Evolutionary conservation across 2,329 filamentous ascomycete species (phyloP), one percentile per base, ranked within the genome.

Genomic region (Xylariales sp.): DNA sequence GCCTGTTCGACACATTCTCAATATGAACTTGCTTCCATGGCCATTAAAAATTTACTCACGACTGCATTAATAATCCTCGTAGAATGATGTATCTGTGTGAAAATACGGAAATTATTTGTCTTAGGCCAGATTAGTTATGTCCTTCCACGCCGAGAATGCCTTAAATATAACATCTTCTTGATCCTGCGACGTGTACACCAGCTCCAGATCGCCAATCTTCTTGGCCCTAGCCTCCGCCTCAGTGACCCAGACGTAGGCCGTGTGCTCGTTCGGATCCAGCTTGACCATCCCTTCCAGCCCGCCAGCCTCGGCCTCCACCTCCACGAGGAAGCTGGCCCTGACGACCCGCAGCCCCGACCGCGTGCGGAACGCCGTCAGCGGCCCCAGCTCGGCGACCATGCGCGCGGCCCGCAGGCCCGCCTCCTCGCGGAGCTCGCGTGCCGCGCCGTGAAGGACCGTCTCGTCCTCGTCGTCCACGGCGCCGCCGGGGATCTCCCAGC

Each of bases 401-500:
- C 30, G 16, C 14, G 33, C 42, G 8, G 49, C 49, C 11, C 33
- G 36, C 10, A 70, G 45, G 2, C 63, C 61, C 6, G 61, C 48
- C 52, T 70, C 66, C 47, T 70, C 66, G 49, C 49, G 58, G 6
- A 70, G 42, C 49, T 70, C 66, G 11, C 66, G 59, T 11, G 55
- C 61, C 3, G 54, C 55, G 5, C 50, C 56, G 40, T 65, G 52
- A 21, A 69, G 50, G 35, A 69, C 53, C 10, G 49, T 62, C 33
- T 43, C 34, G 40, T 69, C 66, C 5, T 58, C 55, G 12, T 43
- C 37, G 38, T 69, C 65, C 36, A 54, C 54, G 4, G 52, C 54
- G 16, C 66, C 66, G 10, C 66, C 66, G 0, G 66, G 66, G 11
- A 60, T 42, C 48, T 69, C 66, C 66, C 66, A 69, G 13, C 44